phyloP scores from a whole-genome alignment of 768 basidiomycete genomes.

The Pleurotus platypus region DNA sequence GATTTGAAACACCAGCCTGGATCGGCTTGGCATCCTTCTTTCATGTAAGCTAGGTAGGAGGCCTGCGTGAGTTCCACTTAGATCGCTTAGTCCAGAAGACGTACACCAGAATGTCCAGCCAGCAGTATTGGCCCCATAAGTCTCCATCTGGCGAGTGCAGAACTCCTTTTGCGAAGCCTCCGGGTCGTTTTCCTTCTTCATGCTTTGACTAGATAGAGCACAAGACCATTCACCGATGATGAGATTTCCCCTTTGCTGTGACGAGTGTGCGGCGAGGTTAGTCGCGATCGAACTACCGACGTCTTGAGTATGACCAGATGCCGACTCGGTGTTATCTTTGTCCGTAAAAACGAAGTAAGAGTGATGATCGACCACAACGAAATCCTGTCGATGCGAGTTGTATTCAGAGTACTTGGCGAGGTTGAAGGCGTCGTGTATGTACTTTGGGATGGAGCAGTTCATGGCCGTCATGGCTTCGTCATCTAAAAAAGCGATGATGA shows the following conservation, averaged over 20 bases:
- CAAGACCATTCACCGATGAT: conserved; percentile 87
- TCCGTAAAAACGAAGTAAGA: conserved; percentile 68
- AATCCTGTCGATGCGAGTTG: conserved; percentile 48
- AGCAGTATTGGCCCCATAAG: conserved; percentile 50
- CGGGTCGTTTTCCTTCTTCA: conserved; percentile 42
- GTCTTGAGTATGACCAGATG: conserved; percentile 52
- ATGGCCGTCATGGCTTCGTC: conserved; percentile 42
- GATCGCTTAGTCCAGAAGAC: conserved; percentile 14
- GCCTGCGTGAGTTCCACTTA: background rate
- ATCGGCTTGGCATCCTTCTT: conserved; percentile 56
- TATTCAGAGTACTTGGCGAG: conserved; percentile 45
- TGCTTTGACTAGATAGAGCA: conserved; percentile 61
- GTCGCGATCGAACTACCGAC: conserved; percentile 35
- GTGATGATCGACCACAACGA: conserved; percentile 72
- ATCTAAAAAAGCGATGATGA: too few species aligned
- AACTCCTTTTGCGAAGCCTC: conserved; percentile 44
- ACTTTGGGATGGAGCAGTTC: conserved; percentile 48
- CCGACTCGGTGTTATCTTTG: conserved; percentile 45
- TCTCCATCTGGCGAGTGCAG: conserved; percentile 55
- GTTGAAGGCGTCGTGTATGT: conserved; percentile 70
- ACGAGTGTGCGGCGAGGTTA: conserved; percentile 23
- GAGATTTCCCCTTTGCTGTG: conserved; percentile 38
- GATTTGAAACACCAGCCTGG: conserved; percentile 69
- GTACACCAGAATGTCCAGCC: conserved; percentile 74
- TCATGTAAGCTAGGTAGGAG: conserved; percentile 45